Evolutionary conservation across 805 yeast genomes (phyloP).

Genomic region (Wickerhamiella parazyma): DNA sequence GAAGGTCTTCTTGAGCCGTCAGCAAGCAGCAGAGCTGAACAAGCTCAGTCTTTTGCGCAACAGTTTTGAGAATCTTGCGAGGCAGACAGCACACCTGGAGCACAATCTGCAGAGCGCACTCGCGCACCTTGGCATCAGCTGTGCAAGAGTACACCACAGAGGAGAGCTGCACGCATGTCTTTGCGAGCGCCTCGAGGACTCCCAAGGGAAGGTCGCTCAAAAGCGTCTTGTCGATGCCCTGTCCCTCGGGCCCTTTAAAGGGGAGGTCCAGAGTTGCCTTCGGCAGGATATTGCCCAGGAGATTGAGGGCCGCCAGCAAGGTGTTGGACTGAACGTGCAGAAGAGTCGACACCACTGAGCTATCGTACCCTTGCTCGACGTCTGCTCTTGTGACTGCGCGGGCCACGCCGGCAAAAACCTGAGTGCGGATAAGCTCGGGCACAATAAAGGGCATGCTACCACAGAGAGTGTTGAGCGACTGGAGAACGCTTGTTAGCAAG

Average conservation of each 20-base stretch:
- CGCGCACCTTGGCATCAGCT: conserved; percentile 12
- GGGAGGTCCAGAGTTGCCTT: conserved; percentile 9
- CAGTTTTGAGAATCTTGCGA: neutral
- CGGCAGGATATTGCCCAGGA: conserved; percentile 14
- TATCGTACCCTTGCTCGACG: conserved; percentile 1
- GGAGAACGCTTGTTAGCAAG: conserved; percentile 12
- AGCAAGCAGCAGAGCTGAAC: conserved; percentile 12
- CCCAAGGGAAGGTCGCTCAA: neutral
- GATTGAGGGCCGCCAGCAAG: conserved; percentile 11
- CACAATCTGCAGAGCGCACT: conserved; percentile 14
- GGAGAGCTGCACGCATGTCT: conserved; percentile 9
- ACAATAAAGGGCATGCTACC: conserved; percentile 11
- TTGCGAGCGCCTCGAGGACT: conserved; percentile 7
- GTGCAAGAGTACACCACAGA: conserved; percentile 13
- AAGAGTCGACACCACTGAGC: conserved; percentile 9
- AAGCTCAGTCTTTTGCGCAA: conserved; percentile 9
- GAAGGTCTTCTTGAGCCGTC: conserved; percentile 13
- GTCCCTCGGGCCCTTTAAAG: conserved; percentile 12
- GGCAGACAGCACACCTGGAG: conserved; percentile 16
- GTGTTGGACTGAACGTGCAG: conserved; percentile 15
- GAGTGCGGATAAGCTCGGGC: conserved; percentile 3
- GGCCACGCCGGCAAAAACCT: conserved; percentile 11
- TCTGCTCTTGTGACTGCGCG: conserved; percentile 10
- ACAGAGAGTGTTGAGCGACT: conserved; percentile 13
- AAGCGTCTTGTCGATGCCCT: neutral